Base-by-base conservation (phyloP, 2,329 filamentous ascomycete species). In the Botrytis fabae region DNA sequence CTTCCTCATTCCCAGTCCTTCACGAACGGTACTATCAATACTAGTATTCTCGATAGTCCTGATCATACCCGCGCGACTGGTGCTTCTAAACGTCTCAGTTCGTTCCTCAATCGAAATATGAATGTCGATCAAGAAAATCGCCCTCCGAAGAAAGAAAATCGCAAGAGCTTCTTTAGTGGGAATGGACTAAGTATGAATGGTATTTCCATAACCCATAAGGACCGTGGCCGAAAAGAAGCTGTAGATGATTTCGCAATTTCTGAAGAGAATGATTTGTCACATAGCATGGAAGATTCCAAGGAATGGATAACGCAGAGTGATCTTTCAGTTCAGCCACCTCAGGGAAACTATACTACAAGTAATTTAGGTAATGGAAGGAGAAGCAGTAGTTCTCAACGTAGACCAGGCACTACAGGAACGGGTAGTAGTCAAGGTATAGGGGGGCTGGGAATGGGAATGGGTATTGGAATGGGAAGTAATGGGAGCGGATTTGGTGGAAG, bases 291-390 rank as follows among this genome's bases (percentile, higher is more conserved):
- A 28, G 63, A 66, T 42, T 66, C 62, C 8, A 54, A 42, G n/a
- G 77, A 77, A 40, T 79, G 78, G 76, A 69, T 78, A 46, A 79
- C 78, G 79, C 73, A 86, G 84, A 80, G 85, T 83, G 78, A 79
- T 71, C 64, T 75, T 65, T 73, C 64, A 46, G 68, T 65, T 42
- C 72, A 69, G 20, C 65, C 38, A 44, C 65, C 65, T 32, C 44
- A 25, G 1, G 44, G 60, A 2, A 57, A 54, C 35, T 63, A 61
- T 42, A 40, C 42, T 42, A 69, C 59, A 57, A 68, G 64, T 35
- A 70, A 48, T 60, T 46, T 40, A 51, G 75, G 61, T 35, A 59
- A 75, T 20, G 62, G 65, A n/a, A 73, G 74, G 42, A 63, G 77
- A 48, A 76, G 74, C 5, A 73, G 69, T 25, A 76, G 81, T 66